Evolutionary conservation across 163 green algal genomes (phyloP).

Genomic region (Trebouxiophyceae sp.): DNA sequence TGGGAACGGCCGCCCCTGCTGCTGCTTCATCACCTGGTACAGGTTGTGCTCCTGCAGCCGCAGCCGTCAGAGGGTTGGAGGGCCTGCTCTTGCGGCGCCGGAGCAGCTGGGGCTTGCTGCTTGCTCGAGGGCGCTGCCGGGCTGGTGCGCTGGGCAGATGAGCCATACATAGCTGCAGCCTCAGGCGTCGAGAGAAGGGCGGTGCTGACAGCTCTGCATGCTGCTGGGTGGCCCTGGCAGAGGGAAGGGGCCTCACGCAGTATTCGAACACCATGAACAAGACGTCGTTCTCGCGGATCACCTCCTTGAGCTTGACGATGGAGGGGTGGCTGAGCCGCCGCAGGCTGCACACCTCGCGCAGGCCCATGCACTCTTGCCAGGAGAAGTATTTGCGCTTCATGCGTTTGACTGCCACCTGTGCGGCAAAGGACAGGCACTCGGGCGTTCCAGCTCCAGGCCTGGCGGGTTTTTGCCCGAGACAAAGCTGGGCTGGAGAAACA

Average conservation of each 20-base stretch:
- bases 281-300: slow-evolving; percentile 94
- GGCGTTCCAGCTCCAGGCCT: too few species aligned
- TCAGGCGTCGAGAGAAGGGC: too few species aligned
- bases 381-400: slow-evolving; percentile 95
- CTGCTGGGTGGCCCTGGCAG: too few species aligned
- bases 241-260: slow-evolving; percentile 50
- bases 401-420: slow-evolving; percentile 92
- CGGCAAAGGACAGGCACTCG: too few species aligned
- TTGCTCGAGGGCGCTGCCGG: too few species aligned
- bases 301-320: slow-evolving; percentile 93
- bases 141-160: too few species aligned
- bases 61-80: too few species aligned
- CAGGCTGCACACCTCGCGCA: slow-evolving; percentile 87
- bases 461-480: background rate
- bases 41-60: slow-evolving; percentile 82
- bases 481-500: background rate
- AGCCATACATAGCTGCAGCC: too few species aligned
- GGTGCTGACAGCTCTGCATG: too few species aligned
- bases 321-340: slow-evolving; percentile 88
- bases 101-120: too few species aligned
- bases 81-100: too few species aligned
- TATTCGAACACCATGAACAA: slow-evolving; percentile 97
- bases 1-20: slow-evolving; percentile 60
- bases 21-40: slow-evolving; percentile 93
- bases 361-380: slow-evolving; percentile 91